These are phyloP conservation scores for Meyerozyma smithsonii DNA, from an alignment of 1,139 yeast genomes.

Conservation along the genomic window DNA sequence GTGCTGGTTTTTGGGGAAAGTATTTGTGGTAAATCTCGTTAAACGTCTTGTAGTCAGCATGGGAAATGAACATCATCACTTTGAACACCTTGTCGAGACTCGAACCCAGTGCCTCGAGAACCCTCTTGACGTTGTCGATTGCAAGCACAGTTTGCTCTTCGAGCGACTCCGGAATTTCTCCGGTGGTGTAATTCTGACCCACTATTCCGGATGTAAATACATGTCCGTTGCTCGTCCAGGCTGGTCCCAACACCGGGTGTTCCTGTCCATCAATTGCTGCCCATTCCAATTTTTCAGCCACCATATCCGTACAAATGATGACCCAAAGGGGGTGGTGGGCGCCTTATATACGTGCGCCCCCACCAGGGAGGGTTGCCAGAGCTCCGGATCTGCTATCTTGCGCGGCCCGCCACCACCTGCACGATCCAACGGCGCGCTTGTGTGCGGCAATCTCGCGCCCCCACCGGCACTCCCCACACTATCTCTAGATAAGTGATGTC, in stretches of 20 bases:
- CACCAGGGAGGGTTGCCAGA: too few species aligned
- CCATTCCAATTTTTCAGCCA: slow-evolving; percentile 37
- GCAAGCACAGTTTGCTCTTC: slow-evolving; percentile 45
- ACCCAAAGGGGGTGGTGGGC: too few species aligned
- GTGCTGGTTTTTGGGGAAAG: slow-evolving; percentile 49
- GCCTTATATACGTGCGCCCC: not conserved
- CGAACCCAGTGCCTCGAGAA: slow-evolving; percentile 45
- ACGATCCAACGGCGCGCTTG: not conserved
- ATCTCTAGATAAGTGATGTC: not conserved
- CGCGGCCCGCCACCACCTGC: not conserved
- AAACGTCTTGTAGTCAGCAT: slow-evolving; percentile 39
- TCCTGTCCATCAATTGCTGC: slow-evolving; percentile 32
- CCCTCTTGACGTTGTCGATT: slow-evolving; percentile 37
- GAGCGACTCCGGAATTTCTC: slow-evolving; percentile 33
- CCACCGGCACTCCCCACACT: slow-evolving; percentile 1
- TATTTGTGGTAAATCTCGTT: slow-evolving; percentile 44
- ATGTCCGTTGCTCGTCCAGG: slow-evolving; percentile 43
- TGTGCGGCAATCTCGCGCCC: not conserved
- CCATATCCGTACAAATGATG: not conserved
- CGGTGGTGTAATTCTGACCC: slow-evolving; percentile 30
- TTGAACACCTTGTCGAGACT: slow-evolving; percentile 47
- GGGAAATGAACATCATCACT: slow-evolving; percentile 47
- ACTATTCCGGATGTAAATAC: slow-evolving; percentile 46
- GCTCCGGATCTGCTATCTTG: too few species aligned
- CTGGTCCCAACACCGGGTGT: slow-evolving; percentile 40